These are phyloP conservation scores for Kodamaea arcana DNA, from an alignment of 1,139 yeast genomes.

Conservation along the genomic window DNA sequence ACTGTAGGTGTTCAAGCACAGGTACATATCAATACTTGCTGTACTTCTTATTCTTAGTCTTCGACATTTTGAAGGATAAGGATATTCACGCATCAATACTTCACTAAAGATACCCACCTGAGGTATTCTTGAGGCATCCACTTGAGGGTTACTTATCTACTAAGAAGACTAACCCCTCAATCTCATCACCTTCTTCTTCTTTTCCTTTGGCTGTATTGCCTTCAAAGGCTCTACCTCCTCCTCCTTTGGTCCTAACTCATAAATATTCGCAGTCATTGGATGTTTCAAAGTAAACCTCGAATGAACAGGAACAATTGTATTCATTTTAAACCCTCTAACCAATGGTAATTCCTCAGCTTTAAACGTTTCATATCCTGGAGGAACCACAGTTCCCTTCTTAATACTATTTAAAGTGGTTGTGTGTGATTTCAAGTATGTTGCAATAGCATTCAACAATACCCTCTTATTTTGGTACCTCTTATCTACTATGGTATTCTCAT, in stretches of 20 bases:
- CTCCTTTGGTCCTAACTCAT: conserved; percentile 51
- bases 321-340: conserved; percentile 83
- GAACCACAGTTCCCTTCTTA: conserved; percentile 52
- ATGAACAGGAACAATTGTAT: conserved; percentile 79
- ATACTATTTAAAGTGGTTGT: conserved; percentile 70
- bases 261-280: conserved; percentile 73
- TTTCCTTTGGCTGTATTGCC: conserved; percentile 40
- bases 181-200: conserved; percentile 51
- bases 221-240: conserved; percentile 22
- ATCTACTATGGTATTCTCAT: conserved; percentile 35
- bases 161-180: conserved; percentile 44
- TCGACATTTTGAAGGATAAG: too few species aligned
- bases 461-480: conserved; percentile 55
- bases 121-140: too few species aligned
- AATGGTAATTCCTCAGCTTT: conserved; percentile 63
- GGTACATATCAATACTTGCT: too few species aligned
- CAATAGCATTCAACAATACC: conserved; percentile 57
- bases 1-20: too few species aligned
- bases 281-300: conserved; percentile 77
- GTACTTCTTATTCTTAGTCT: too few species aligned
- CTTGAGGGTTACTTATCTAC: too few species aligned
- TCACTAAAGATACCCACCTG: too few species aligned
- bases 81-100: too few species aligned
- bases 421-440: conserved; percentile 57
- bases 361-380: conserved; percentile 53